Base-by-base conservation (phyloP, 805 yeast species). In the Candida saitoana region DNA sequence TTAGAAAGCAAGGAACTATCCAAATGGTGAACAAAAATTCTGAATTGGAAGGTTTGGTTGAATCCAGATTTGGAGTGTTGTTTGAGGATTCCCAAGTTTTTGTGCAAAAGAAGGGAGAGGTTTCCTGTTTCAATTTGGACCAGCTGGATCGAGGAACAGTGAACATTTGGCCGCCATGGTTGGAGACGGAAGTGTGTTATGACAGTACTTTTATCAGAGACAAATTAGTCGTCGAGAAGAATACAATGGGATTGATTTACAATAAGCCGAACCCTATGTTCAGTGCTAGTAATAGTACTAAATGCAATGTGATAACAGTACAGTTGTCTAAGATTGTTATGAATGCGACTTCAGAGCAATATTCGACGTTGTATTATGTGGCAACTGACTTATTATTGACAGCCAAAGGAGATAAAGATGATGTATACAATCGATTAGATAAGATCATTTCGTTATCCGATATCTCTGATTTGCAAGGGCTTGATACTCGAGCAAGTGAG, bases 131-230 rank as follows among this genome's bases (percentile, higher is more conserved):
- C 67, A 71, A 24, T 72, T 75, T 50, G 73, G 76, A 34, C 59
- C 63, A 12, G 65, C 63, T 6, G 67, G 73, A 2, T 84, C 82
- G 90, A 2, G 73, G 82, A 7, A 62, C 55, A 5, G 53, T 62
- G 12, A 62, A 36, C 32, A 38, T 65, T 15, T 89, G 96, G 96
- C 96, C 96, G 2, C 95, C 96, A 0, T 90, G 96, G 88, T 62
- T 89, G 27, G 88, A 88, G 4, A 57, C 74, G 38, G 95, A 87
- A 49, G 66, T 79, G 14, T 78, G 84, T 47, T 74, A 78, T 47
- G 80, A 80, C 39, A 69, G 76, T 15, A 41, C 50, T 8, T 57
- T 60, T 56, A 30, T 50, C 25, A 48, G 48, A 30, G 50, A 60
- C 20, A 56, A 69, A 42, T 50, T 67, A 22, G 57, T 69, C 7